Percentiles rank a stretch among this genome's conserved stretches.
phyloP scores from a whole-genome alignment of 2,329 filamentous ascomycete species.

The Fusarium coicis region DNA sequence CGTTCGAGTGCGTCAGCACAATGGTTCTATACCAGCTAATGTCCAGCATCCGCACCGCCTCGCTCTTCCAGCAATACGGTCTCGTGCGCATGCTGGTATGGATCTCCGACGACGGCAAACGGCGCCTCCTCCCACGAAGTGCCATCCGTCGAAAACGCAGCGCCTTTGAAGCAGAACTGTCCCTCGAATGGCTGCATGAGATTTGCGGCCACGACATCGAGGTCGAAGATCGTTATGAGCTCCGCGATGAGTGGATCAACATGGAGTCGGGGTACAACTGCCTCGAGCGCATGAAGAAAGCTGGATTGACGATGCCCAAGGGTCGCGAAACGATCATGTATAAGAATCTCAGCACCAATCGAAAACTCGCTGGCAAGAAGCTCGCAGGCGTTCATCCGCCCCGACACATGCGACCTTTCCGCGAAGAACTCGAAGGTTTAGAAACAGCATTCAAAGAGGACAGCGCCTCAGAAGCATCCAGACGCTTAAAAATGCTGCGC shows the following conservation, averaged over 20 bases:
- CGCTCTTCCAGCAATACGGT: slow-evolving; percentile 79
- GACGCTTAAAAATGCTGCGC: slow-evolving; percentile 45
- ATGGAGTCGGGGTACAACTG: slow-evolving; percentile 54
- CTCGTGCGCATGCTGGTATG: slow-evolving; percentile 83
- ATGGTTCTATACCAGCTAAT: slow-evolving; percentile 72
- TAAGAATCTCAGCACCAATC: slow-evolving; percentile 37
- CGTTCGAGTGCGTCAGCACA: slow-evolving; percentile 66
- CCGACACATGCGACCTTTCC: slow-evolving; percentile 53
- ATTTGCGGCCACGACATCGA: slow-evolving; percentile 59
- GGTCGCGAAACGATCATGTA: slow-evolving; percentile 54
- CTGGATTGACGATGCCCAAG: slow-evolving; percentile 55
- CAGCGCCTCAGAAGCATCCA: neutral
- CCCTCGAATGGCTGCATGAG: slow-evolving; percentile 68
- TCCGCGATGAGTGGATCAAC: slow-evolving; percentile 62
- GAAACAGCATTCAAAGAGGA: slow-evolving; percentile 41
- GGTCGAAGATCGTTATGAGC: slow-evolving; percentile 42
- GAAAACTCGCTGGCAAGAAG: slow-evolving; percentile 30
- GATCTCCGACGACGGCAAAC: slow-evolving; percentile 70
- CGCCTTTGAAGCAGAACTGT: slow-evolving; percentile 69
- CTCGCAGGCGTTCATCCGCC: slow-evolving; percentile 48
- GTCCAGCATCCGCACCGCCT: slow-evolving; percentile 65
- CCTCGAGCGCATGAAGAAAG: slow-evolving; percentile 59
- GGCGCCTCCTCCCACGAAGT: slow-evolving; percentile 68
- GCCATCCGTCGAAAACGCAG: slow-evolving; percentile 66
- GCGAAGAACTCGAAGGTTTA: slow-evolving; percentile 55